Conservation (phyloP, 129 eudicot genomes). For the Escallonia rubra region DNA sequence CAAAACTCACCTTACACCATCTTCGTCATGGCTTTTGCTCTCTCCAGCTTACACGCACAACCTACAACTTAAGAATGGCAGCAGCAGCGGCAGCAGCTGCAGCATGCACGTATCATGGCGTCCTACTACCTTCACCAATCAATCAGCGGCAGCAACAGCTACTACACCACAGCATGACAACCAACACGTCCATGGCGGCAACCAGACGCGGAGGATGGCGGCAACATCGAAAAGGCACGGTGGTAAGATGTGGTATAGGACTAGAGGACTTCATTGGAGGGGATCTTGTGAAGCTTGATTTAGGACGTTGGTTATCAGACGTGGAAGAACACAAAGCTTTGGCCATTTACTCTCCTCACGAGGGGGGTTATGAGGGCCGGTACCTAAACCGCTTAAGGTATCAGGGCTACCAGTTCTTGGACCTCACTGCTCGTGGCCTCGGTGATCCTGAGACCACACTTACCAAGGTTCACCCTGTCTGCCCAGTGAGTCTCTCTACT, state of each 20-base stretch:
- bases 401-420: constrained; percentile 77
- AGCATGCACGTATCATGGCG: constrained; percentile 40
- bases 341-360: constrained; percentile 89
- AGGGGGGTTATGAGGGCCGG: constrained; percentile 94
- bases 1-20: constrained; percentile 7
- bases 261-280: constrained; percentile 82
- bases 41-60: constrained; percentile 1
- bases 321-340: constrained; percentile 93
- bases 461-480: constrained; percentile 90
- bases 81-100: constrained; percentile 41
- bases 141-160: constrained; percentile 14
- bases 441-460: constrained; percentile 95
- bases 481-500: constrained; percentile 62
- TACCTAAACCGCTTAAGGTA: constrained; percentile 69
- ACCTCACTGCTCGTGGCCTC: constrained; percentile 80
- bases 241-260: constrained; percentile 43
- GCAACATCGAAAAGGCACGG: constrained; percentile 12
- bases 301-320: constrained; percentile 76
- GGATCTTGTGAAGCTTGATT: constrained; percentile 76
- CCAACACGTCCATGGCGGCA: not conserved
- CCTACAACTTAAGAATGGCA: constrained; percentile 1
- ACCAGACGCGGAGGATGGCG: constrained; percentile 8
- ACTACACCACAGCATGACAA: not conserved
- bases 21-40: constrained; percentile 22
- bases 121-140: constrained; percentile 29